These are phyloP conservation scores for Ceratocystis huliohia DNA, from an alignment of 2,329 filamentous ascomycete species.

Conservation along the genomic window DNA sequence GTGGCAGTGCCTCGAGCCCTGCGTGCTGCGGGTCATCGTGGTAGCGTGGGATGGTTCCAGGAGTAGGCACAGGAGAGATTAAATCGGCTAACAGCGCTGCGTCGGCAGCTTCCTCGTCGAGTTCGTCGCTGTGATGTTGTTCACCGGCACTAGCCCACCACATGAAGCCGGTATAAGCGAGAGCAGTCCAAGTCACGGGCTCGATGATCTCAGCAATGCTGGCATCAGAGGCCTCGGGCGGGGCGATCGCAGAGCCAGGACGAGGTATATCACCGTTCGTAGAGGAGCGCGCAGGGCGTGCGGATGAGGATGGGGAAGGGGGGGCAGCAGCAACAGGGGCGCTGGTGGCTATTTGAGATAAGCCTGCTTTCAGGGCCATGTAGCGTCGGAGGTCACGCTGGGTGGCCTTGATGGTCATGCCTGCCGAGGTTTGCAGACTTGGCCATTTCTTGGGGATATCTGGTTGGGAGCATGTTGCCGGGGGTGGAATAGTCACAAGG, in stretches of 20 bases:
- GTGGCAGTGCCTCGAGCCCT: background rate
- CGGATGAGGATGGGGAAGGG: background rate
- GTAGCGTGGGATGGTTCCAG: background rate
- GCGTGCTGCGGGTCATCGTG: background rate
- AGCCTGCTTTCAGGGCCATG: conserved; percentile 50
- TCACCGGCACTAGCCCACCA: conserved; percentile 84
- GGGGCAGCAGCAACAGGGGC: background rate
- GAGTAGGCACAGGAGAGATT: conserved; percentile 29
- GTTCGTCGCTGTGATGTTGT: conserved; percentile 47
- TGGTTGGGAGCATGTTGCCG: conserved; percentile 33
- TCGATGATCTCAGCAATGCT: conserved; percentile 46
- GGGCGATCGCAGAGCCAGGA: conserved; percentile 6
- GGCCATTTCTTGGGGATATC: conserved; percentile 47
- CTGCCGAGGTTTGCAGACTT: conserved; percentile 53
- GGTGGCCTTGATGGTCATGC: conserved; percentile 62
- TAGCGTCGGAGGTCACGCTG: conserved; percentile 82
- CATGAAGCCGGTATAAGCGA: conserved; percentile 74
- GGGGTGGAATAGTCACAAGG: conserved; percentile 61
- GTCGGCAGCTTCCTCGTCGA: conserved; percentile 45
- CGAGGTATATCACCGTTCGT: conserved; percentile 20
- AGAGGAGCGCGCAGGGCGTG: background rate
- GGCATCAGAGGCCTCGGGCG: conserved; percentile 30
- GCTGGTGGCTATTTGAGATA: conserved; percentile 35
- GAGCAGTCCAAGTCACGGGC: conserved; percentile 54
- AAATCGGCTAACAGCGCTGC: conserved; percentile 41